These are phyloP conservation scores for Dillenia suffruticosa DNA, from an alignment of 164 flowering plant genomes.

Conservation along the genomic window DNA sequence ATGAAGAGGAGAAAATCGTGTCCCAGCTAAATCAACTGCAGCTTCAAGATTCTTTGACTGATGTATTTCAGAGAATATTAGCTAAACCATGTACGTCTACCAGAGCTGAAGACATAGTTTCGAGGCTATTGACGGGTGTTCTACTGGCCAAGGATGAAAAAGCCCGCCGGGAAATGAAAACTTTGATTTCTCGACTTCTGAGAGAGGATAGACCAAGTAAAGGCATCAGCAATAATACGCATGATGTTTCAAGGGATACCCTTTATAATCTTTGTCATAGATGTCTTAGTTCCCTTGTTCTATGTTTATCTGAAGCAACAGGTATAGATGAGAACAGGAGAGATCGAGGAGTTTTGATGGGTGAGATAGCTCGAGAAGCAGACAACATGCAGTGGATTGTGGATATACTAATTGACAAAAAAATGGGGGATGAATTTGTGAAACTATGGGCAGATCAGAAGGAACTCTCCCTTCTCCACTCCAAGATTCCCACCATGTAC, in stretches of 20 bases:
- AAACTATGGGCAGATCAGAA: constrained; percentile 86
- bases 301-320: constrained; percentile 62
- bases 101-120: constrained; percentile 47
- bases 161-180: constrained; percentile 85
- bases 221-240: constrained; percentile 4
- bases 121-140: constrained; percentile 51
- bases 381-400: constrained; percentile 87
- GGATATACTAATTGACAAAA: constrained; percentile 61
- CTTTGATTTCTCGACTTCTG: constrained; percentile 52
- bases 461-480: constrained; percentile 78
- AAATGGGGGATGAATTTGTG: constrained; percentile 80
- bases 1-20: constrained; percentile 71
- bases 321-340: constrained; percentile 36
- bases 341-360: constrained; percentile 62
- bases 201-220: constrained; percentile 41
- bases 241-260: constrained; percentile 60
- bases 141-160: constrained; percentile 79
- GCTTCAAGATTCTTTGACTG: constrained; percentile 34
- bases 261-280: constrained; percentile 67
- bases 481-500: constrained; percentile 72
- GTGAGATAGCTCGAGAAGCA: constrained; percentile 80
- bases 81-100: constrained; percentile 53
- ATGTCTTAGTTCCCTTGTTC: constrained; percentile 66
- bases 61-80: constrained; percentile 63
- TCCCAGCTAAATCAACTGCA: constrained; percentile 50